A percentile compares a stretch with the other conserved stretches of the same genome.
Evolutionary conservation across 805 yeast genomes (phyloP).

Genomic region (Blastobotrys mokoenaii): DNA sequence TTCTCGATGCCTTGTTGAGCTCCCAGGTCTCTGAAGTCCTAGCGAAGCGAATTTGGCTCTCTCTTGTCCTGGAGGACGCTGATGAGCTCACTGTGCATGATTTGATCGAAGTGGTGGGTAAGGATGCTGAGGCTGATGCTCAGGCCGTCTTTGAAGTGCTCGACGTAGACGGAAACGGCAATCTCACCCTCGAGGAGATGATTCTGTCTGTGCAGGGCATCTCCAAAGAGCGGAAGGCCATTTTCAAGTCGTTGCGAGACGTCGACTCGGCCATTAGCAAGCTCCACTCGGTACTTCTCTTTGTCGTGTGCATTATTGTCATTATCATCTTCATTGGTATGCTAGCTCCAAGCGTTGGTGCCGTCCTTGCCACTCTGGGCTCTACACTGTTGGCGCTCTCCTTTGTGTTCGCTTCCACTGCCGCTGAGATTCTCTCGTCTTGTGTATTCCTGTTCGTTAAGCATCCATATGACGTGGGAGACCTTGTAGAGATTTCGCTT

Average conservation of each 20-base stretch:
- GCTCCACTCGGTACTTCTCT: constrained; percentile 30
- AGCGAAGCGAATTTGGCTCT: constrained; percentile 34
- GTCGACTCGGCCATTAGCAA: constrained; percentile 33
- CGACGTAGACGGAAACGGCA: constrained; percentile 31
- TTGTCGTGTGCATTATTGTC: constrained; percentile 26
- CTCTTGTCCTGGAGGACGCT: constrained; percentile 32
- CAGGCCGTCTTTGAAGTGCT: constrained; percentile 26
- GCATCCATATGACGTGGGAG: constrained; percentile 37
- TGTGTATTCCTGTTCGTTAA: constrained; percentile 34
- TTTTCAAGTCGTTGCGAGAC: constrained; percentile 30
- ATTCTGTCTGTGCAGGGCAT: constrained; percentile 25
- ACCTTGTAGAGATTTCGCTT: constrained; percentile 25
- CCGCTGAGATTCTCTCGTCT: constrained; percentile 32
- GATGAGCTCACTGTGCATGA: constrained; percentile 28
- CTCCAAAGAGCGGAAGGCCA: constrained; percentile 28
- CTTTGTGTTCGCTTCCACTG: constrained; percentile 30
- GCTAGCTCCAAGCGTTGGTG: constrained; percentile 32
- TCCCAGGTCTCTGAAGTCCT: constrained; percentile 23
- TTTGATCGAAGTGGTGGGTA: constrained; percentile 27
- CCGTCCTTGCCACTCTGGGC: constrained; percentile 35
- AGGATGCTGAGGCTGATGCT: constrained; percentile 24
- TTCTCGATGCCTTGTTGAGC: constrained; percentile 27
- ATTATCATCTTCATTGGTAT: constrained; percentile 33
- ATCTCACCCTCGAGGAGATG: constrained; percentile 31
- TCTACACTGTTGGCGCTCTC: constrained; percentile 32